Base-by-base conservation (phyloP, 2,329 filamentous ascomycete species). In the Aspergillus pseudoglaucus region DNA sequence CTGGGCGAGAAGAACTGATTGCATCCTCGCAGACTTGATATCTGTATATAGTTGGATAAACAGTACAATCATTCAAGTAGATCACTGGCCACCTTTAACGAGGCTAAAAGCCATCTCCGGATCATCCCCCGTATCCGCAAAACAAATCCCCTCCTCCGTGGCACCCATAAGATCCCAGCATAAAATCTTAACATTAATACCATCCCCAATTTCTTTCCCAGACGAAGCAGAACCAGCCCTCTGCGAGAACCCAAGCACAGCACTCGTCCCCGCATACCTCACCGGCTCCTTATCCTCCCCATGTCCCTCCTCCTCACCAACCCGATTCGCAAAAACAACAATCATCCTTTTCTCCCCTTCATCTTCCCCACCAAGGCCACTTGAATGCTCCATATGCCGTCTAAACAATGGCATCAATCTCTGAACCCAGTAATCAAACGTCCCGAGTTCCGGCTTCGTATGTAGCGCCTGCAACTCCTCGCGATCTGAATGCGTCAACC, bases 371-470 rank as follows among this genome's bases (percentile, higher is more conserved):
- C 53, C 58, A 46, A 67, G 63, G 15, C 65, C 58, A 17, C 49
- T 49, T 8, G 50, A 50, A 50, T 66, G 62, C 15, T 47, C 46
- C 59, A 67, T 64, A 25, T 48, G 57, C 45, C 59, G 59, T 33
- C 61, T 57, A n/a, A 75, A 49, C 7, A 76, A 59, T 1, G 81
- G 81, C 59, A 73, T 71, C 49, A 84, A 78, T 38, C 82, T 66
- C 60, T 78, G 74, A 17, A 84, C 65, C 82, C 82, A 85, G 60
- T 84, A 85, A 44, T 73, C 74, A 49, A 84, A 73, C 1, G 82
- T 84, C 55, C 80, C 76, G 59, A 78, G 66, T 55, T 84, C 81
- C 3, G 80, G 77, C 45, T 69, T 61, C 5, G 62, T 59, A 1
- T 69, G 65, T 15, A 76, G 64, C 6, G 62, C 48, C 17, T 65